phyloP scores from a whole-genome alignment of 2,329 filamentous ascomycete genomes.

The Hypoxylon sp. region DNA sequence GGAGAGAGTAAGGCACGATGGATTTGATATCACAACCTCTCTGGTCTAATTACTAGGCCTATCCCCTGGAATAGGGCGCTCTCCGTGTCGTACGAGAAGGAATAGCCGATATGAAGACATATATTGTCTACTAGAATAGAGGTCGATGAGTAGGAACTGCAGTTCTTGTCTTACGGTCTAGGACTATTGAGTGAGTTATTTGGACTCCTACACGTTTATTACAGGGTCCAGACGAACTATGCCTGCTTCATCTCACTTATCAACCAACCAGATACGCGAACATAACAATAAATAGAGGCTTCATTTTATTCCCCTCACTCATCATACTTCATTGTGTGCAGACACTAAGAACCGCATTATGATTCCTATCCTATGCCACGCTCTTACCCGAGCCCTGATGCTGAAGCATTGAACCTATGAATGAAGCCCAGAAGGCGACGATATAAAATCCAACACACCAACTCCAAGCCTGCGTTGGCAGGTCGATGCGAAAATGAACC shows the following conservation, averaged over 20 bases:
- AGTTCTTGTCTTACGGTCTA: not conserved
- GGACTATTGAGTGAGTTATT: not conserved
- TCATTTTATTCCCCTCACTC: not conserved
- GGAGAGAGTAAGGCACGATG: not conserved
- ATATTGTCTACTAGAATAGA: not conserved
- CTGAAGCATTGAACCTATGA: not conserved
- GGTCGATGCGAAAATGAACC: constrained; percentile 3
- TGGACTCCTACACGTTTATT: not conserved
- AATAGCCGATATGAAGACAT: not conserved
- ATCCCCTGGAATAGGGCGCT: not conserved
- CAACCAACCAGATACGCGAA: not conserved
- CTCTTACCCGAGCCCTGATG: not conserved
- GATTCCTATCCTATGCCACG: constrained; percentile 7
- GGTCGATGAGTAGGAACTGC: not conserved
- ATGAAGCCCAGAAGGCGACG: not conserved
- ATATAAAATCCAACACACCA: not conserved
- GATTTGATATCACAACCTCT: not conserved
- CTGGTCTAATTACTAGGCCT: not conserved
- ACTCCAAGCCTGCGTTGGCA: not conserved
- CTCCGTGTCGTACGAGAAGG: not conserved
- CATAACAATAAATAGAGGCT: not conserved
- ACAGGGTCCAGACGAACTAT: not conserved
- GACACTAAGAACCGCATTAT: not conserved
- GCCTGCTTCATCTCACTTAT: not conserved
- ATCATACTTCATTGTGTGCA: not conserved